These are phyloP conservation scores for Tricholomella constricta DNA, from an alignment of 768 basidiomycete genomes.

Conservation along the genomic window DNA sequence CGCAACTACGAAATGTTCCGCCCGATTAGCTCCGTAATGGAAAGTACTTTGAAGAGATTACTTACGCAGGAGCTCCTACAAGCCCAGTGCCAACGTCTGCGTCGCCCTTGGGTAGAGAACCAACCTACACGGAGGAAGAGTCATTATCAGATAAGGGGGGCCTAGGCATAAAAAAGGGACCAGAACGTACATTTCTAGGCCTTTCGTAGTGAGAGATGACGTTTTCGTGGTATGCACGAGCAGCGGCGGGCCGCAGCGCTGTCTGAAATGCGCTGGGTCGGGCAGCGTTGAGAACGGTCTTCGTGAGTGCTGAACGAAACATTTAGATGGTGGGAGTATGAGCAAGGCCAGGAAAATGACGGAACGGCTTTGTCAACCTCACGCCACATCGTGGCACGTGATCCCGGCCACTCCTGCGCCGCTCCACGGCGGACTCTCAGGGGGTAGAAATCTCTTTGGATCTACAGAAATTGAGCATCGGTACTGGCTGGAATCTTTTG, in stretches of 20 bases:
- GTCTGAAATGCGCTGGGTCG: constrained; percentile 43
- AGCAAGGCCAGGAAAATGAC: constrained; percentile 10
- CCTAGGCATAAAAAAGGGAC: constrained; percentile 36
- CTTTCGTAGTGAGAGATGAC: constrained; percentile 97
- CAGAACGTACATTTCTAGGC: constrained; percentile 85
- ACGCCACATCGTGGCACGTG: background rate
- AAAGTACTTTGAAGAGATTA: constrained; percentile 24
- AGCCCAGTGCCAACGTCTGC: constrained; percentile 94
- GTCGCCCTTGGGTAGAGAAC: constrained; percentile 92
- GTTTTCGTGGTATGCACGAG: constrained; percentile 90
- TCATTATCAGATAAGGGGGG: constrained; percentile 60
- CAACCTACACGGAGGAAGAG: constrained; percentile 63
- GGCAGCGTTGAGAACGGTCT: constrained; percentile 48
- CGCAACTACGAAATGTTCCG: constrained; percentile 58
- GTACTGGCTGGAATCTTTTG: no score
- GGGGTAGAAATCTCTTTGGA: no score
- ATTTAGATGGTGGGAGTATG: constrained; percentile 50
- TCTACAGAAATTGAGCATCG: no score
- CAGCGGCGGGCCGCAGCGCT: constrained; percentile 49
- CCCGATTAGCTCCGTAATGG: constrained; percentile 32
- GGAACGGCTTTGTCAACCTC: constrained; percentile 19
- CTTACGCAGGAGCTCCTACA: constrained; percentile 95
- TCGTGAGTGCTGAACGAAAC: constrained; percentile 66
- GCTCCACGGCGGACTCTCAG: background rate
- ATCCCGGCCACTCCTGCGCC: background rate